These are phyloP conservation scores for Chaetoscypha palmicola DNA, from an alignment of 2,329 filamentous ascomycete genomes.

Conservation along the genomic window DNA sequence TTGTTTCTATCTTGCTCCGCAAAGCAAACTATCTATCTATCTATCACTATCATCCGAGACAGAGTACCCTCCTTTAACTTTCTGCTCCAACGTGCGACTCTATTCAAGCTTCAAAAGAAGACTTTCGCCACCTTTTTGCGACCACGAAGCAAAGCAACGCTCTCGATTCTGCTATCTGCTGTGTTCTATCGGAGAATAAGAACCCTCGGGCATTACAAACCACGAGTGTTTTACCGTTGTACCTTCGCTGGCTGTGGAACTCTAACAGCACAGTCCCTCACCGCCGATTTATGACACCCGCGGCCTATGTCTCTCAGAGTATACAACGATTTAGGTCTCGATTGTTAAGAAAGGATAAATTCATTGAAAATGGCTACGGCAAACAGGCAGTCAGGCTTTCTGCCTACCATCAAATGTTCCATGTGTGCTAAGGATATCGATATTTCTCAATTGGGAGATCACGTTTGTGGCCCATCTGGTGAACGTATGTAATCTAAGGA, in stretches of 20 bases:
- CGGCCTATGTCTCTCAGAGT: constrained; percentile 15
- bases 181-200: too few species aligned
- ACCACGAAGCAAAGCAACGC: too few species aligned
- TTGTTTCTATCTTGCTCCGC: constrained; percentile 1
- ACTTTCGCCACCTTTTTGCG: too few species aligned
- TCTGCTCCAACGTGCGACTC: too few species aligned
- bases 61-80: not conserved
- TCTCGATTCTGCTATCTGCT: too few species aligned
- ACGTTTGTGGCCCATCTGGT: constrained; percentile 56
- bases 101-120: too few species aligned
- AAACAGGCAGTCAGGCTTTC: constrained; percentile 51
- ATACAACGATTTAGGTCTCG: constrained; percentile 5
- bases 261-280: constrained; percentile 1
- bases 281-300: constrained; percentile 8
- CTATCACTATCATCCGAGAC: not conserved
- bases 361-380: constrained; percentile 29
- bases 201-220: too few species aligned
- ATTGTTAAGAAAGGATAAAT: constrained; percentile 8
- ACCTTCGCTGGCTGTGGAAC: not conserved
- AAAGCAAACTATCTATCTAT: too few species aligned
- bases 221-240: too few species aligned
- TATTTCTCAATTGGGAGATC: constrained; percentile 80
- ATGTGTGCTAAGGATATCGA: constrained; percentile 71
- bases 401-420: constrained; percentile 85
- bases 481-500: constrained; percentile 34